Evolutionary conservation across 2,329 filamentous ascomycete genomes (phyloP), one percentile per base, ranked within the genome.

Genomic region (Pseudogymnoascus sp.): DNA sequence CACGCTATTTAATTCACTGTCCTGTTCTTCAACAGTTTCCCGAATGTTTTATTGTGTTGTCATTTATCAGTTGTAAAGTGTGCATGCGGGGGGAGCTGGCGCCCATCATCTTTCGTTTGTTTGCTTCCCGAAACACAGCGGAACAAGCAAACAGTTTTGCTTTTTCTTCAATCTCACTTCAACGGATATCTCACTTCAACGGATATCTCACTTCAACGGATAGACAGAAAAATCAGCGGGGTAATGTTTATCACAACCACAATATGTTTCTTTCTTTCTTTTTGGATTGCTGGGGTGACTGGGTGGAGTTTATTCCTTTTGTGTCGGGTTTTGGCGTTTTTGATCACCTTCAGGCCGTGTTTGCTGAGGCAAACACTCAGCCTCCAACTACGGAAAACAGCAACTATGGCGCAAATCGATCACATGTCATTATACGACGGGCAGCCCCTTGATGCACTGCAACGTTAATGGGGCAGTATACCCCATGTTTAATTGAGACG

Each of bases 101-200:
- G 25, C 9, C 9, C 43, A 30, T 30, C 2, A 2, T 30, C 28
- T 47, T 50, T n/a, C 25, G 47, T 54, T 54, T 54, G 47, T 54
- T 54, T 54, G 43, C 25, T 54, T 33, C 43, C 43, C 25, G 25
- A 30, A 50, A 16, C 25, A 6, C n/a, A 18, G n/a, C 25, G 43
- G 43, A 54, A 33, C 25, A 54, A 54, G 43, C 43, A 54, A 54
- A 54, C 43, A 54, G 43, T n/a, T 54, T 54, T 54, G 47, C 25
- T 33, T 54, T 54, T 54, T 33, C 9, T 33, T 20, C 28, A 20
- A 33, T 4, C 2, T 54, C 16, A 33, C 6, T 18, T 54, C 47
- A 54, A 54, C 28, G 47, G 47, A 54, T 54, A 54, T n/a, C n/a
- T n/a, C n/a, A n/a, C n/a, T n/a, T n/a, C n/a, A n/a, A n/a, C n/a